A percentile compares a stretch with the other conserved stretches of the same genome.
Conservation (phyloP, 192 early-diverging fungal species). For the Neocallimastix lanati region DNA sequence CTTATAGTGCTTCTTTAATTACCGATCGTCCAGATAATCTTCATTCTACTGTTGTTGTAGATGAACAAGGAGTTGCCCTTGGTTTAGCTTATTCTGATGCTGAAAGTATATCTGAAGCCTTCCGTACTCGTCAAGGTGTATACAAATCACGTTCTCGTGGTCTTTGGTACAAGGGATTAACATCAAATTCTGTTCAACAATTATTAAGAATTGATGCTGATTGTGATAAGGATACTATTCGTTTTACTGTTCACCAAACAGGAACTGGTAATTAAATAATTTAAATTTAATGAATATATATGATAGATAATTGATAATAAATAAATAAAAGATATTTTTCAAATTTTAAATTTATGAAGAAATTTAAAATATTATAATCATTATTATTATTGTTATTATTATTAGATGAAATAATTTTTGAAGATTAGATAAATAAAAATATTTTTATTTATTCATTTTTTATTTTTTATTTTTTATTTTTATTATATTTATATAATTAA, state of each 20-base stretch:
- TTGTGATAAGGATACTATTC: constrained; percentile 78
- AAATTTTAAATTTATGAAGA: too few relatives aligned
- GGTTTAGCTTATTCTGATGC: constrained; percentile 84
- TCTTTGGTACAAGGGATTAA: constrained; percentile 90
- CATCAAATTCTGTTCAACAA: constrained; percentile 85
- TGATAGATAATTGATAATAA: too few relatives aligned
- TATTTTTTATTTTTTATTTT: too few relatives aligned
- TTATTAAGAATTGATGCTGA: constrained; percentile 61
- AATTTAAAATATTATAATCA: too few relatives aligned
- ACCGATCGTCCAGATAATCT: constrained; percentile 85
- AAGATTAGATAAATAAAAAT: too few relatives aligned
- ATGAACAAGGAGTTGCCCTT: constrained; percentile 69
- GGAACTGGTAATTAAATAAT: constrained; percentile 39
- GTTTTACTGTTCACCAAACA: constrained; percentile 69
- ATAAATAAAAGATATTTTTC: too few relatives aligned
- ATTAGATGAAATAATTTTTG: too few relatives aligned
- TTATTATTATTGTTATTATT: too few relatives aligned
- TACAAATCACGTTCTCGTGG: constrained; percentile 78
- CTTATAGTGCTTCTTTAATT: constrained; percentile 28
- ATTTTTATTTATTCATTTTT: too few relatives aligned
- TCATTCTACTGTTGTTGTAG: constrained; percentile 79
- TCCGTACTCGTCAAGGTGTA: constrained; percentile 64
- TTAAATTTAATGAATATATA: too few relatives aligned
- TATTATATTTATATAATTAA: too few relatives aligned
- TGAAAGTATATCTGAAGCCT: constrained; percentile 61